Evolutionary conservation across 768 basidiomycete species (phyloP).

Genomic region (Sarcodon sp.): DNA sequence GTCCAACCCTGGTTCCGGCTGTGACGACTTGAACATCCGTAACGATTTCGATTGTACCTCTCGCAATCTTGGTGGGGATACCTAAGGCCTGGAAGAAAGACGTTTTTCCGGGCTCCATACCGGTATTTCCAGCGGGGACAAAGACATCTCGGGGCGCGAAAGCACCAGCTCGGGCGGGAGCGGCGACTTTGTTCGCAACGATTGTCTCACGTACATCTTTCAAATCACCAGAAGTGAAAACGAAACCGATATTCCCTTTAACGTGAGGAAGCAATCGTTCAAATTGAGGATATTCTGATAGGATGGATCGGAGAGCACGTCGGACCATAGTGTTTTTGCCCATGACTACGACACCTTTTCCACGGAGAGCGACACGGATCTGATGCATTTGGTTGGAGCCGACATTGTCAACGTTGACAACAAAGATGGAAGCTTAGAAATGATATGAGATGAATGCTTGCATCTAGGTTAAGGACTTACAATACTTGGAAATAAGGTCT

Average conservation of each 20-base stretch:
- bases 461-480: slow-evolving; percentile 33
- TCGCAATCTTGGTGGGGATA: slow-evolving; percentile 99
- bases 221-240: slow-evolving; percentile 87
- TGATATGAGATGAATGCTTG: slow-evolving; percentile 1
- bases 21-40: slow-evolving; percentile 91
- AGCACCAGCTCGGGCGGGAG: slow-evolving; percentile 97
- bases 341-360: slow-evolving; percentile 95
- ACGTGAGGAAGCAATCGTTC: slow-evolving; percentile 94
- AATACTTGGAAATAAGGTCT: slow-evolving; percentile 81
- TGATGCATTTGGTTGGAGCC: slow-evolving; percentile 99
- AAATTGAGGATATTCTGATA: slow-evolving; percentile 83
- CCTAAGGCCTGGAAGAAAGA: slow-evolving; percentile 99
- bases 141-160: slow-evolving; percentile 85
- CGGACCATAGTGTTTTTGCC: slow-evolving; percentile 99
- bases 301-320: slow-evolving; percentile 88
- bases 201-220: slow-evolving; percentile 93
- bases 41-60: slow-evolving; percentile 99
- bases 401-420: slow-evolving; percentile 99
- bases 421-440: slow-evolving; percentile 80
- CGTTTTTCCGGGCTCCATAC: slow-evolving; percentile 99
- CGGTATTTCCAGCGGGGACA: slow-evolving; percentile 94
- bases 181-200: slow-evolving; percentile 93
- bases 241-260: slow-evolving; percentile 98
- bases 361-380: slow-evolving; percentile 90
- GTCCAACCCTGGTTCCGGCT: slow-evolving; percentile 86